Conservation (phyloP, 345 rosid genomes). For the Gossypium australe region DNA sequence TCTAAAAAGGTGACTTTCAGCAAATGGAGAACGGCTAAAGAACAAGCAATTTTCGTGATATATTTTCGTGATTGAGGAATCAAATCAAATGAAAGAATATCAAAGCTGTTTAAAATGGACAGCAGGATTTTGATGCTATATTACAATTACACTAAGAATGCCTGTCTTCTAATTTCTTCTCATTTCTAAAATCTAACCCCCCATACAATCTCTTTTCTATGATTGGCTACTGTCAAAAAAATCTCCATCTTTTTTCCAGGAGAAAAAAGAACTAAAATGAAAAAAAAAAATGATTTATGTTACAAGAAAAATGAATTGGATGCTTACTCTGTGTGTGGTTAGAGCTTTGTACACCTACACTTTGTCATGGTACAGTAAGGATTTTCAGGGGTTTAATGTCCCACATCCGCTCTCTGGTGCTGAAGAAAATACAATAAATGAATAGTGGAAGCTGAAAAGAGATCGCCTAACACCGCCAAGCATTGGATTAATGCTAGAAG, state of each 20-base stretch:
- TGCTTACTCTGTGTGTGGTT: conserved; percentile 35
- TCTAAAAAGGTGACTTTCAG: too few relatives aligned
- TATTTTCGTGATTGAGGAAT: not conserved
- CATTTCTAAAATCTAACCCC: conserved; percentile 29
- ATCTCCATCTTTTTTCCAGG: conserved; percentile 3
- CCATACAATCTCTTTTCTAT: conserved; percentile 38
- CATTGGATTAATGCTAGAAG: conserved; percentile 11
- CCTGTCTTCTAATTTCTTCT: conserved; percentile 34
- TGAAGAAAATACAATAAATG: conserved; percentile 21
- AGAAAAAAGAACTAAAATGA: not conserved
- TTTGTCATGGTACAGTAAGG: conserved; percentile 35
- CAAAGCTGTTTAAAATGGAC: conserved; percentile 12
- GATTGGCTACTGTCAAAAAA: conserved; percentile 31
- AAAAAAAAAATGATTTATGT: conserved; percentile 17
- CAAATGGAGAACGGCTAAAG: not conserved
- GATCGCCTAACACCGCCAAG: not conserved
- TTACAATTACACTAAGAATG: conserved; percentile 32
- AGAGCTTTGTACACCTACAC: conserved; percentile 41
- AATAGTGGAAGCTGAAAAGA: conserved; percentile 24
- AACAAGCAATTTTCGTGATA: not conserved
- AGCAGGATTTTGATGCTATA: conserved; percentile 16
- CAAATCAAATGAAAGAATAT: conserved; percentile 1
- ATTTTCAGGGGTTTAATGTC: conserved; percentile 24
- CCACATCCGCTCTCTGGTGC: conserved; percentile 29
- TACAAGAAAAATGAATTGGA: conserved; percentile 46